phyloP scores from a whole-genome alignment of 2,329 filamentous ascomycete genomes.

The Hypoxylon sp. region DNA sequence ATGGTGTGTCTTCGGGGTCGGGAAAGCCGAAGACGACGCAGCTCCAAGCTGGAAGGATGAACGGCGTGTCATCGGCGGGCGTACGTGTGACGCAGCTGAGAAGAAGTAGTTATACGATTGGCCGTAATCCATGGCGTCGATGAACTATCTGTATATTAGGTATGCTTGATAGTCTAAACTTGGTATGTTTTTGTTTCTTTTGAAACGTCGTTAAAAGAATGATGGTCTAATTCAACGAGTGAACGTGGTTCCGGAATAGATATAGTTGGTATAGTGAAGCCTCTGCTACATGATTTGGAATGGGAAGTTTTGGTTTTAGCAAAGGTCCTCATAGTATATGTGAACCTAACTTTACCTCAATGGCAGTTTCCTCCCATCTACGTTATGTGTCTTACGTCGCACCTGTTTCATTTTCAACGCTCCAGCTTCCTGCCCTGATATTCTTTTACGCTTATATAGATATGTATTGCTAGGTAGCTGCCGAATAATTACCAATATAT shows the following conservation, averaged over 20 bases:
- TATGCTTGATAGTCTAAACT: neutral
- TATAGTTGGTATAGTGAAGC: neutral
- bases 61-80: constrained; percentile 15
- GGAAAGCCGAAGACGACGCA: constrained; percentile 17
- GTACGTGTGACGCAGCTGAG: constrained; percentile 6
- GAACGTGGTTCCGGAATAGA: neutral
- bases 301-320: neutral
- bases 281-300: neutral
- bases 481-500: neutral
- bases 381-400: neutral
- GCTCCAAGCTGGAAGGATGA: constrained; percentile 18
- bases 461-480: neutral
- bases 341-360: neutral
- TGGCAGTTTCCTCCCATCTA: constrained; percentile 6
- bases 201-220: neutral
- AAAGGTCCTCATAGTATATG: neutral
- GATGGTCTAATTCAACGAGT: neutral
- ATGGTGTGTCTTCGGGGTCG: neutral
- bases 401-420: constrained; percentile 4
- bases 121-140: constrained; percentile 27
- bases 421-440: neutral
- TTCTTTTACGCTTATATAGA: neutral
- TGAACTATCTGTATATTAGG: neutral
- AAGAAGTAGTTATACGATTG: constrained; percentile 28
- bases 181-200: neutral